Conservation (phyloP, 441 rosid genomes). For the Viola pubescens region DNA sequence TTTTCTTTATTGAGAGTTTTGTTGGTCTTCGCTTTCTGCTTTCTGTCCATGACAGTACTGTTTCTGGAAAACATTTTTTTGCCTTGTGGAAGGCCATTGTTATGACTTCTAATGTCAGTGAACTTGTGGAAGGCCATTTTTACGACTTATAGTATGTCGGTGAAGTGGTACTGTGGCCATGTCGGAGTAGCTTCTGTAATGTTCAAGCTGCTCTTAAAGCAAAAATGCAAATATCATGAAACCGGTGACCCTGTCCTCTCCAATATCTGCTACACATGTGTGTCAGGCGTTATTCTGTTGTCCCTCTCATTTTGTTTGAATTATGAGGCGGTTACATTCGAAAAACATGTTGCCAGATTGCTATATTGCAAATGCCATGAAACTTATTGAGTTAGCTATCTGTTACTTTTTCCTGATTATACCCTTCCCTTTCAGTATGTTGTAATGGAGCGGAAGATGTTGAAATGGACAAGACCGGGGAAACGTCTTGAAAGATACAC, state of each 20-base stretch:
- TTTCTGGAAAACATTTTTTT: no score
- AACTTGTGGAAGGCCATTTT: no score
- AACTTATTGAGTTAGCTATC: background rate
- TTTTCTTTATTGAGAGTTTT: background rate
- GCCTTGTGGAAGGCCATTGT: no score
- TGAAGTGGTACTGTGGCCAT: no score
- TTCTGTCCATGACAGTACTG: background rate
- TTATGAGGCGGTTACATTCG: background rate
- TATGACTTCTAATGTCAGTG: no score
- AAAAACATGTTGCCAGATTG: background rate
- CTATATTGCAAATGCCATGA: background rate
- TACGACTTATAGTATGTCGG: no score
- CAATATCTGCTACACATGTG: background rate
- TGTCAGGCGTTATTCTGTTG: background rate
- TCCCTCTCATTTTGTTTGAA: background rate
- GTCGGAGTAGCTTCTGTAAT: no score
- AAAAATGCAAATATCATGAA: background rate
- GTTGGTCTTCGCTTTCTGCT: background rate
- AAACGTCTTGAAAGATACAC: conserved; percentile 65
- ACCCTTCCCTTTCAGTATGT: conserved; percentile 42
- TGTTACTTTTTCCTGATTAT: background rate
- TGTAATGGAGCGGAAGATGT: conserved; percentile 62
- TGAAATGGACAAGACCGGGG: conserved; percentile 71
- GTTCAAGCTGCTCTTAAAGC: no score
- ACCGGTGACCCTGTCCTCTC: background rate